phyloP scores from a whole-genome alignment of 2,329 filamentous ascomycete genomes.

The Teratosphaeria gauchensis region DNA sequence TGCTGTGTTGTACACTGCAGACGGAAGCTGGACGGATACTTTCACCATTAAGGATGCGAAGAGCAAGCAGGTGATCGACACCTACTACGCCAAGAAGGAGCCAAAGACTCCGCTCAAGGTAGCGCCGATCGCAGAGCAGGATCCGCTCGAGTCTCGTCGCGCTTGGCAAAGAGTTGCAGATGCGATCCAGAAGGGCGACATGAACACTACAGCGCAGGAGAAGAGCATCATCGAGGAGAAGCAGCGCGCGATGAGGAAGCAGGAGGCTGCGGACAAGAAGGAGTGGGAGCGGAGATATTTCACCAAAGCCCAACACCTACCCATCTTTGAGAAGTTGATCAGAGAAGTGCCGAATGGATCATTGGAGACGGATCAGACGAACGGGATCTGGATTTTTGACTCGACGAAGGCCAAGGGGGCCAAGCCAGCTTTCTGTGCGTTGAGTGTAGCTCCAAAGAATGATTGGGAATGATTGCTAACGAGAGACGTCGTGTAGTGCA shows the following conservation, averaged over 20 bases:
- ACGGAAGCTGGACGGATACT: conserved; percentile 81
- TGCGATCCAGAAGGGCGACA: conserved; percentile 71
- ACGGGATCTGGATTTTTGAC: conserved; percentile 62
- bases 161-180: conserved; percentile 81
- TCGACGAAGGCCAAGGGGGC: conserved; percentile 36
- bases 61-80: conserved; percentile 32
- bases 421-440: conserved; percentile 19
- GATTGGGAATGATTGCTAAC: conserved; percentile 12
- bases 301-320: conserved; percentile 33
- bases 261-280: conserved; percentile 64
- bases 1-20: conserved; percentile 66
- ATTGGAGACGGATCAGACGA: conserved; percentile 55
- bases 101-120: conserved; percentile 59
- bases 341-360: conserved; percentile 31
- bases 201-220: conserved; percentile 67
- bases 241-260: conserved; percentile 66
- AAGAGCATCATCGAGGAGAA: conserved; percentile 86
- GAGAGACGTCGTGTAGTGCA: neutral
- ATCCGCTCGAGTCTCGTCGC: conserved; percentile 75
- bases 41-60: conserved; percentile 68
- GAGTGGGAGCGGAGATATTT: conserved; percentile 85
- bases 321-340: conserved; percentile 40
- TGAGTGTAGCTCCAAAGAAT: conserved; percentile 18
- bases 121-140: conserved; percentile 65
- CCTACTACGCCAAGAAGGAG: conserved; percentile 38